Base-by-base conservation (phyloP, 371 early-diverging fungal genomes). In the Circinella minor region DNA sequence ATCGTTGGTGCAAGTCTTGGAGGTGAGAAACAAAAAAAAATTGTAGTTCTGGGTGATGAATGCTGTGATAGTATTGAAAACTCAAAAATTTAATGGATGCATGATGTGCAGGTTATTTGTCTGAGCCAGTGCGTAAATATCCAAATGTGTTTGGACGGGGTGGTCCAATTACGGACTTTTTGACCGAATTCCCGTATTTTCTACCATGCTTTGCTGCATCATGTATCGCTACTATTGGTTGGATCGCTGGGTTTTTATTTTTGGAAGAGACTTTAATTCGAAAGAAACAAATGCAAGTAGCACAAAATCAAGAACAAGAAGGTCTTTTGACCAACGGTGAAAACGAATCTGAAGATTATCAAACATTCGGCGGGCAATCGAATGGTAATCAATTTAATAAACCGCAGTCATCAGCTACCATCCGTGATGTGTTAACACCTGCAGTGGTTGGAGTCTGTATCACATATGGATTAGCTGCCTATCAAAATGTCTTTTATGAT, bases 131-230 rank as follows among this genome's bases (percentile, higher is more conserved):
- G 0, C 70, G 81, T 5, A 84, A 84, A 43, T 92, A 83, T 63
- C 95, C 96, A 0, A 63, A 54, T 7, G 51, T 91, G 11, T 95
- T 96, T 81, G 92, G 90, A 6, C 66, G 84, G 38, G 69, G 74
- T 3, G 79, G 79, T 11, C 61, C 49, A 43, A 17, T 81, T 14
- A 86, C 82, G 54, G 70, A 75, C 37, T 82, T 96, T 55, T 86
- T 96, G 49, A 77, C 74, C 5, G 71, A 75, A 7, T 92, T 89
- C 67, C 96, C 96, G 4, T 96, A 95, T 70, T 88, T 94, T 59
- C 84, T 97, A 10, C 97, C 97, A 0, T 96, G 96, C 71, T 76
- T 91, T 10, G 85, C 92, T 13, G 88, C 92, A 8, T 83, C 92
- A 3, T 63, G 73, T 7, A 82, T 95, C 6, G 83, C 89, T 61